phyloP scores from a whole-genome alignment of 1,139 yeast species.

The Zygoascus sp. region DNA sequence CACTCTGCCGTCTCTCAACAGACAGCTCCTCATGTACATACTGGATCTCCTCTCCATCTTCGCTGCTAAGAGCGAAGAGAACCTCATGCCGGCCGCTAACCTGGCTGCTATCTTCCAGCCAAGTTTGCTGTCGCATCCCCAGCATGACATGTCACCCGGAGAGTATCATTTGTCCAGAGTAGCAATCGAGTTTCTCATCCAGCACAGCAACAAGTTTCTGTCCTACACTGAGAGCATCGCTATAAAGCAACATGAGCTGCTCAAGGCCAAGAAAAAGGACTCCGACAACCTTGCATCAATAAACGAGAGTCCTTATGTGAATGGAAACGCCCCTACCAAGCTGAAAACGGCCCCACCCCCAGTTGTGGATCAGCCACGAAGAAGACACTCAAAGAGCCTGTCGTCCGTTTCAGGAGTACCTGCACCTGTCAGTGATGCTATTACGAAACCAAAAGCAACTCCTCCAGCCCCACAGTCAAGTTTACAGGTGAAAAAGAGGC shows the following conservation, averaged over 20 bases:
- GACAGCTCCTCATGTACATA: conserved; percentile 81
- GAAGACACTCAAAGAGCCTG: conserved; percentile 34
- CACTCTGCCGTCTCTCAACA: conserved; percentile 61
- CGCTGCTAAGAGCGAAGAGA: conserved; percentile 69
- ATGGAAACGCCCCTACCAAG: background rate
- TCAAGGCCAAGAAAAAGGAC: conserved; percentile 13
- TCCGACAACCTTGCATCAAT: background rate
- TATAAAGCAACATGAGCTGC: conserved; percentile 29
- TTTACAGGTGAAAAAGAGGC: conserved; percentile 1
- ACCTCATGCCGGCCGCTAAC: conserved; percentile 89
- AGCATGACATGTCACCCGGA: conserved; percentile 85
- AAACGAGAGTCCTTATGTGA: conserved; percentile 3
- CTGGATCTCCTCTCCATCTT: conserved; percentile 84
- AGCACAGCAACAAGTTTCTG: conserved; percentile 64
- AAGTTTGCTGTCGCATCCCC: conserved; percentile 84
- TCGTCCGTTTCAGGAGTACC: conserved; percentile 25
- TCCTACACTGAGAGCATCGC: conserved; percentile 45
- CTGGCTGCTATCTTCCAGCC: conserved; percentile 97
- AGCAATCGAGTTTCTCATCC: conserved; percentile 85
- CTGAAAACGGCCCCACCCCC: background rate
- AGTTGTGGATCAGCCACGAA: conserved; percentile 15
- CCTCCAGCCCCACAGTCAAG: background rate
- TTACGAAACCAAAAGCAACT: too few species aligned
- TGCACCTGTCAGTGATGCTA: conserved; percentile 1
- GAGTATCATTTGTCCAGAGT: conserved; percentile 85